Evolutionary conservation across 345 rosid species (phyloP).

Genomic region (Cardiospermum halicacabum): DNA sequence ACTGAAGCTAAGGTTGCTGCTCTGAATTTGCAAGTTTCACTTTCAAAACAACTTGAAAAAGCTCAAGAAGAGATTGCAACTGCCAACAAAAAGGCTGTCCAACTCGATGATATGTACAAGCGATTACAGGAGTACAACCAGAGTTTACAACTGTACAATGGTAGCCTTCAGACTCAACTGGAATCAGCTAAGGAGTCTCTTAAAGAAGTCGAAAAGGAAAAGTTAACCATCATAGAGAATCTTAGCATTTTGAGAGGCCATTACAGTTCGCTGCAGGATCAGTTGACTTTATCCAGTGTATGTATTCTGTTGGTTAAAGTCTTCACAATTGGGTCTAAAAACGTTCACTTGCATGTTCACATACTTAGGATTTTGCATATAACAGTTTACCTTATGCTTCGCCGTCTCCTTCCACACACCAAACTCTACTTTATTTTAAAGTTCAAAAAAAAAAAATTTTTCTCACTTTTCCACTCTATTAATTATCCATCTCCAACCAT

Average conservation of each 20-base stretch:
- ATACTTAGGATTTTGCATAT: too few species aligned
- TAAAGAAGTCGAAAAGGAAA: slow-evolving; percentile 70
- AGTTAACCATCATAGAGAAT: slow-evolving; percentile 68
- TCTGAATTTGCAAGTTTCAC: slow-evolving; percentile 56
- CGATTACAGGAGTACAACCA: slow-evolving; percentile 78
- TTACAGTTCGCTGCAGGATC: slow-evolving; percentile 75
- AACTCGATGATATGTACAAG: slow-evolving; percentile 70
- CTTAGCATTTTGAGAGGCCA: slow-evolving; percentile 83
- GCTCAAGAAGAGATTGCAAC: slow-evolving; percentile 56
- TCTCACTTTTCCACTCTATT: too few species aligned
- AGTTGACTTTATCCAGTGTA: slow-evolving; percentile 65
- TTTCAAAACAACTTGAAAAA: slow-evolving; percentile 60
- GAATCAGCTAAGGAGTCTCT: slow-evolving; percentile 52
- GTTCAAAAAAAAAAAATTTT: too few species aligned
- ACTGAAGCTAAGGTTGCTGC: slow-evolving; percentile 53
- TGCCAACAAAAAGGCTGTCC: slow-evolving; percentile 60
- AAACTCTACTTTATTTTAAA: too few species aligned
- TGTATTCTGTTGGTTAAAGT: slow-evolving; percentile 11
- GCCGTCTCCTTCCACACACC: too few species aligned
- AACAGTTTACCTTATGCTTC: too few species aligned
- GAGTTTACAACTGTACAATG: slow-evolving; percentile 76
- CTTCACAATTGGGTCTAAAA: neutral
- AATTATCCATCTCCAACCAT: too few species aligned
- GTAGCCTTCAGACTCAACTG: slow-evolving; percentile 65
- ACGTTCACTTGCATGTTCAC: too few species aligned